Conservation (phyloP, 208 protist genomes). For the Trypanosoma congolense region DNA sequence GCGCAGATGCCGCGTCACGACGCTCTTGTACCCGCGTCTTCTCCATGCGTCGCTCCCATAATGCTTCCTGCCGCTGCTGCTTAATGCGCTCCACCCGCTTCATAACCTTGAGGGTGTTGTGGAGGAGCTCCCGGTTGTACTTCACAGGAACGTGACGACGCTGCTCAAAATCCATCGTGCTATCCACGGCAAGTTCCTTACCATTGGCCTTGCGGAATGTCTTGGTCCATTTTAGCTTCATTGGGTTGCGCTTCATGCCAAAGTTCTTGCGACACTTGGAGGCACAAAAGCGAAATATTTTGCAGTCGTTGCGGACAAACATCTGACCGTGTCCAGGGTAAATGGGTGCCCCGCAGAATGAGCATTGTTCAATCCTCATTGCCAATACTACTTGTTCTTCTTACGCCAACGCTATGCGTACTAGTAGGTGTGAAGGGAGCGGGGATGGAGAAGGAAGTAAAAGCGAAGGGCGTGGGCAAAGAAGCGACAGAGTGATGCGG, state of each 20-base stretch:
- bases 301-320: constrained; percentile 99
- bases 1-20: constrained; percentile 73
- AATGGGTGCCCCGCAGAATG: constrained; percentile 95
- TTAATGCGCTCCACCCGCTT: constrained; percentile 96
- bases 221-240: constrained; percentile 99
- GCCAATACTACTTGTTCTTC: constrained; percentile 4
- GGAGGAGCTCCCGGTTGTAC: constrained; percentile 98
- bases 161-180: constrained; percentile 99
- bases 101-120: constrained; percentile 95
- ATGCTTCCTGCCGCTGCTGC: constrained; percentile 86
- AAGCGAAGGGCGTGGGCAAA: too few relatives aligned
- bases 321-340: constrained; percentile 99
- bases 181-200: constrained; percentile 98
- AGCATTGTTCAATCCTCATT: constrained; percentile 98
- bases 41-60: constrained; percentile 92
- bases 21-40: constrained; percentile 64
- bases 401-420: too few relatives aligned
- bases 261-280: constrained; percentile 99
- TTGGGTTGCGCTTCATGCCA: constrained; percentile 99
- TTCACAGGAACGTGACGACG: constrained; percentile 96
- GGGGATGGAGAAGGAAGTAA: too few relatives aligned
- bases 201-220: constrained; percentile 96
- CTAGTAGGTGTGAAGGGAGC: too few relatives aligned
- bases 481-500: too few relatives aligned
- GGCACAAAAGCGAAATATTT: constrained; percentile 95